Conservation (phyloP, 257 asterid genomes). For the Nicotiana paniculata region DNA sequence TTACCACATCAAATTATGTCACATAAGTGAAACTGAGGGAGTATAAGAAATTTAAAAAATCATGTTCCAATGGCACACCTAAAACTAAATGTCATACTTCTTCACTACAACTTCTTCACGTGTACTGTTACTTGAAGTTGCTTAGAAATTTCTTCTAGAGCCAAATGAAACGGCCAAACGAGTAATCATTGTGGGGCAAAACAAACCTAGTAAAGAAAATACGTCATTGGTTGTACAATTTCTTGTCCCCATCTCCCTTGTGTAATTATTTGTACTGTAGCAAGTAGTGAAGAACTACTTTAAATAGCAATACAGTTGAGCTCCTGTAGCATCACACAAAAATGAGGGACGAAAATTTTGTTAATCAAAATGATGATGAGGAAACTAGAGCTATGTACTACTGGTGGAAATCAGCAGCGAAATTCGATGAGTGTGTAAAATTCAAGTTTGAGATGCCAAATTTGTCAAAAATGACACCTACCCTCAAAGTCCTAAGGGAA, state of each 20-base stretch:
- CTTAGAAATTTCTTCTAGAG: background rate
- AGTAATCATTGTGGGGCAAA: background rate
- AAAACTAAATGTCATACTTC: no score
- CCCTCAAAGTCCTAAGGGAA: conserved; percentile 18
- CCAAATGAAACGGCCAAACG: background rate
- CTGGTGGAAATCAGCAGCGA: conserved; percentile 28
- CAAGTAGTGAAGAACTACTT: background rate
- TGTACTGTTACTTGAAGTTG: background rate
- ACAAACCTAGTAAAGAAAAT: background rate
- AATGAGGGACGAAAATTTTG: background rate
- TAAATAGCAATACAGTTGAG: background rate
- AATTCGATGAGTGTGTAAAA: conserved; percentile 12
- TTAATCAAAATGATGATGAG: background rate
- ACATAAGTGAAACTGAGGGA: no score
- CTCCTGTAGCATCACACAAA: background rate
- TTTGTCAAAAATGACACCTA: conserved; percentile 17
- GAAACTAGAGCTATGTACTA: background rate
- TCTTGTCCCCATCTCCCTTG: background rate
- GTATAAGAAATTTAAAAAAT: no score
- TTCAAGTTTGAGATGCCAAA: conserved; percentile 11
- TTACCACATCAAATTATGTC: no score
- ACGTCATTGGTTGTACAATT: background rate
- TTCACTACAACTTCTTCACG: no score
- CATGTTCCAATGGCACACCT: no score
- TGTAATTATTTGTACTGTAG: background rate